A percentile compares a stretch with the other conserved stretches of the same genome.
Evolutionary conservation across 2,329 filamentous ascomycete species (phyloP).

Genomic region (Graphiopsis chlorocephala): DNA sequence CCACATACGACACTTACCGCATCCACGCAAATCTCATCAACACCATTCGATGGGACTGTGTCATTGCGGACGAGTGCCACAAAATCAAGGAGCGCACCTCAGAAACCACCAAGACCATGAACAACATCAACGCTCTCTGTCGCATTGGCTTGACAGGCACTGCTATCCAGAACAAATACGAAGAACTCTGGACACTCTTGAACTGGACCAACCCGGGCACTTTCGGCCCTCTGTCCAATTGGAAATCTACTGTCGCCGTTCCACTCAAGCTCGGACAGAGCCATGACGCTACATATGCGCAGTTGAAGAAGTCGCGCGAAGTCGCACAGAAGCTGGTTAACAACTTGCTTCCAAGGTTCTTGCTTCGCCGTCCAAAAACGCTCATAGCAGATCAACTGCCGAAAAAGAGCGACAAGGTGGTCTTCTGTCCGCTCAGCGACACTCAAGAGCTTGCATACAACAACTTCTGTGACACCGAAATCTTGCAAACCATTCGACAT

Average conservation of each 20-base stretch:
- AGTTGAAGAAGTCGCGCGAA: slow-evolving; percentile 75
- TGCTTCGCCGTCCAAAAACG: slow-evolving; percentile 87
- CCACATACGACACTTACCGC: slow-evolving; percentile 85
- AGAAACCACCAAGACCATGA: slow-evolving; percentile 80
- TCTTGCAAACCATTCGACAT: slow-evolving; percentile 65
- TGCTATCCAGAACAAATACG: slow-evolving; percentile 96
- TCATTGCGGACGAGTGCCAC: slow-evolving; percentile 93
- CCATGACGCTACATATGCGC: slow-evolving; percentile 80
- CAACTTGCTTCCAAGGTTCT: slow-evolving; percentile 85
- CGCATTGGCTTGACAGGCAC: slow-evolving; percentile 92
- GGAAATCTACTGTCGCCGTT: slow-evolving; percentile 73
- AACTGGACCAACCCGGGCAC: slow-evolving; percentile 92
- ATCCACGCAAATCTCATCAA: slow-evolving; percentile 77
- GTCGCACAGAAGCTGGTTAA: slow-evolving; percentile 82
- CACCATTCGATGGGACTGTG: slow-evolving; percentile 84
- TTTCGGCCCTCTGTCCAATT: slow-evolving; percentile 66
- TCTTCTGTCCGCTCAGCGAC: slow-evolving; percentile 88
- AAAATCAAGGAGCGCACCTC: slow-evolving; percentile 76
- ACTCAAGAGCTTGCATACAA: slow-evolving; percentile 80
- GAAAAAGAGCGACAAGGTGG: slow-evolving; percentile 89
- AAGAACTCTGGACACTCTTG: slow-evolving; percentile 91
- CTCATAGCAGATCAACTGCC: slow-evolving; percentile 89
- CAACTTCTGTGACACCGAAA: slow-evolving; percentile 70
- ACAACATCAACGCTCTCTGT: slow-evolving; percentile 84
- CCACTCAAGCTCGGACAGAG: slow-evolving; percentile 86